These are phyloP conservation scores for Fraxinus excelsior DNA, from an alignment of 257 asterid genomes.

Conservation along the genomic window DNA sequence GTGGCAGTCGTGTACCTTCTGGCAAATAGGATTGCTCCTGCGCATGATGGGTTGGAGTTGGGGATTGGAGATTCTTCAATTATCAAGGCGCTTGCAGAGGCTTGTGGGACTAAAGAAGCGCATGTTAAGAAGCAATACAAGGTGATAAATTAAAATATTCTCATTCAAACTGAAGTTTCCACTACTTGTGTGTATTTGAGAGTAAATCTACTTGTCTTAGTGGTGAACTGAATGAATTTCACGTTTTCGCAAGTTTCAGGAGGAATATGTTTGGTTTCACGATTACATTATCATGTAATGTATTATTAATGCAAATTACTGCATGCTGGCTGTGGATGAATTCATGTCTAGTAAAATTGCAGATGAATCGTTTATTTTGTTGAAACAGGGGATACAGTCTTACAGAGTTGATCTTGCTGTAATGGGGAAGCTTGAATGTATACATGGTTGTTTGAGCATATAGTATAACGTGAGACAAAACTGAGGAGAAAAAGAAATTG, in stretches of 20 bases:
- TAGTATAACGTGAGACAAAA: background rate
- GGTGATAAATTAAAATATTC: slow-evolving; percentile 40
- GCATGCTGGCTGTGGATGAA: background rate
- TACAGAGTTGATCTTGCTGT: background rate
- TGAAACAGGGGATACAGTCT: background rate
- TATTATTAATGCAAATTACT: background rate
- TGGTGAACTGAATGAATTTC: background rate
- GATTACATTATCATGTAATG: background rate
- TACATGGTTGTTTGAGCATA: background rate
- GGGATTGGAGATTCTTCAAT: slow-evolving; percentile 89
- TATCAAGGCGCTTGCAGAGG: slow-evolving; percentile 88
- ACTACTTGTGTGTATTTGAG: too few species aligned
- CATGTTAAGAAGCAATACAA: slow-evolving; percentile 72
- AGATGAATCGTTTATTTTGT: background rate
- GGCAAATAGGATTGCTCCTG: slow-evolving; percentile 76
- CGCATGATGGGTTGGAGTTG: slow-evolving; percentile 92
- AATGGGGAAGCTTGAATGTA: background rate
- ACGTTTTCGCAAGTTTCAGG: background rate
- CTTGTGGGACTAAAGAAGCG: slow-evolving; percentile 86
- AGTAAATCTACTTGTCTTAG: background rate
- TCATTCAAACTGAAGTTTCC: background rate
- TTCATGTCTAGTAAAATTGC: background rate
- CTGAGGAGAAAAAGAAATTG: background rate
- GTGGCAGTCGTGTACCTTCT: slow-evolving; percentile 74
- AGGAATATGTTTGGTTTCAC: background rate